Base-by-base conservation (phyloP, 768 basidiomycete genomes). In the Termitomyces sp. region DNA sequence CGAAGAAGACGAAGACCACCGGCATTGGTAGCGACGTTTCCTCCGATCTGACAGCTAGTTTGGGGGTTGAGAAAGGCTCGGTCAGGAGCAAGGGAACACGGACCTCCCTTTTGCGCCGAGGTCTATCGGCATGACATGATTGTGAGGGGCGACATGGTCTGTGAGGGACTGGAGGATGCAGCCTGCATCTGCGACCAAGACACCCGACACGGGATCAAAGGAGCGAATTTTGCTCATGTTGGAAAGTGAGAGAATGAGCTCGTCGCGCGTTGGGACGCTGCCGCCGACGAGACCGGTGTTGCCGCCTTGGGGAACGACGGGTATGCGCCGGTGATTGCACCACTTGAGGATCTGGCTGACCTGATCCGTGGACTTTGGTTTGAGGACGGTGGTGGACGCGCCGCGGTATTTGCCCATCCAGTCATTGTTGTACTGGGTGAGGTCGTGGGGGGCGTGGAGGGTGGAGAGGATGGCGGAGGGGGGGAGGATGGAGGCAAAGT, bases 261-360 rank as follows among this genome's bases (percentile, higher is more conserved):
- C 97, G 71, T 96, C 89, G 66, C 86, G 79, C 43, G 94, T 71
- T 0, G 97, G 96, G 11, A 96, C 91, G 63, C 95, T 87, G 42
- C 97, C 97, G 59, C 96, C 97, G 42, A 99, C 97, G 12, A 99
- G 84, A 15, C 97, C 97, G 0, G 97, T 99, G 77, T 99, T 99
- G 50, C 97, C 97, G 51, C 97, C 96, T 73, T 99, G 97, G 2
- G 97, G 97, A 2, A 97, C 95, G 57, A 98, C 84, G n/a, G 88
- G 88, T 46, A 99, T 90, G 58, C 84, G 81, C 60, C 86, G 82
- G 57, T 88, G 80, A 67, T 88, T 86, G 74, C 97, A 98, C 80
- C 88, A 92, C 70, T 87, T 88, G 70, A 98, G 79, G 57, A 98
- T 90, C 66, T 89, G 78, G 72, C 89, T 90, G 71, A 98, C 94